A percentile compares a stretch with the other conserved stretches of the same genome.
Evolutionary conservation across 495 filamentous ascomycete genomes (phyloP).

Genomic region (Tuber brumale): DNA sequence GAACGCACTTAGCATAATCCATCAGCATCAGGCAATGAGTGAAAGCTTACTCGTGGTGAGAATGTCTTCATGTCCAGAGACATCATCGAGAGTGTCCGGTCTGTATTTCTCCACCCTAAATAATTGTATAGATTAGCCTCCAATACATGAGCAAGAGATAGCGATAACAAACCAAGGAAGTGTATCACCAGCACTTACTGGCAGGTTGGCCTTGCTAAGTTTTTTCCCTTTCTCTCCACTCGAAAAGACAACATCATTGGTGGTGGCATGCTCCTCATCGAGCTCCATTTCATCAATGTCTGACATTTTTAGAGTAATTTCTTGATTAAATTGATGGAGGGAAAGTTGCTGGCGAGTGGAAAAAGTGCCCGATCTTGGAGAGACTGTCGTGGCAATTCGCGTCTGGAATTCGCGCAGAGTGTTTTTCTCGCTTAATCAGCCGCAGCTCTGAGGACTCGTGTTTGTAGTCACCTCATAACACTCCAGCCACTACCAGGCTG

Average conservation of each 20-base stretch:
- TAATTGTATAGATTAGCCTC: constrained; percentile 16
- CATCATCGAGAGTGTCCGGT: constrained; percentile 78
- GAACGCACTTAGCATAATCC: neutral
- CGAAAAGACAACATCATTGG: constrained; percentile 55
- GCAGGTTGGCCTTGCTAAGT: constrained; percentile 82
- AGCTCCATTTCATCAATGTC: constrained; percentile 85
- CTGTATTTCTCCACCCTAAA: constrained; percentile 97
- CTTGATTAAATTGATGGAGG: neutral
- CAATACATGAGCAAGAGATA: neutral
- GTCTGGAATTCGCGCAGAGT: neutral
- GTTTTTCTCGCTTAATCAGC: neutral
- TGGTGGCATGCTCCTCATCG: constrained; percentile 60
- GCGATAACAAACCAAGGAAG: constrained; percentile 70
- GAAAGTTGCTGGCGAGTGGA: neutral
- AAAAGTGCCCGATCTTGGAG: neutral
- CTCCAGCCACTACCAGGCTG: neutral
- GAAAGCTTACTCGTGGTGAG: constrained; percentile 61
- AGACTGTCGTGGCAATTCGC: neutral
- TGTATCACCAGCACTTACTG: constrained; percentile 87
- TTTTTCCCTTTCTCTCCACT: constrained; percentile 71
- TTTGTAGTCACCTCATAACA: neutral
- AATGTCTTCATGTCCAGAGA: constrained; percentile 97
- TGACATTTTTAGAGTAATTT: constrained; percentile 55
- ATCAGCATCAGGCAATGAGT: neutral
- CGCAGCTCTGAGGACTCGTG: neutral